These are phyloP conservation scores for Cichorium intybus DNA, from an alignment of 140 eudicot species.

Conservation along the genomic window DNA sequence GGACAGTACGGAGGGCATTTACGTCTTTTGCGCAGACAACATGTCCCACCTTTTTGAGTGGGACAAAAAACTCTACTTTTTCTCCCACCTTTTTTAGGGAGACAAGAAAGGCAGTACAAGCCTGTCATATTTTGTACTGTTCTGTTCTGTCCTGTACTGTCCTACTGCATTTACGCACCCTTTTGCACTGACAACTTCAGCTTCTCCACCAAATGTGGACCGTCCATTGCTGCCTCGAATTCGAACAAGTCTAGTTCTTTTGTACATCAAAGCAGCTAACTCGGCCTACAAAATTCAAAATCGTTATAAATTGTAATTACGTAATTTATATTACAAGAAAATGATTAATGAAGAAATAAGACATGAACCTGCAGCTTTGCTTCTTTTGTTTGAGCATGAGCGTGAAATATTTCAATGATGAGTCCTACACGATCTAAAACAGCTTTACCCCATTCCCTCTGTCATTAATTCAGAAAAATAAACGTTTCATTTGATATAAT, in stretches of 20 bases:
- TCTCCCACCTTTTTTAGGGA: not conserved
- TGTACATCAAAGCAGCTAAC: constrained; percentile 96
- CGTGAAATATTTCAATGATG: constrained; percentile 90
- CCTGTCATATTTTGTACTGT: not conserved
- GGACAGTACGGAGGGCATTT: not conserved
- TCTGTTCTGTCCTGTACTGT: no score
- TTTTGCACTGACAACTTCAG: constrained; percentile 96
- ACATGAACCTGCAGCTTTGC: constrained; percentile 77
- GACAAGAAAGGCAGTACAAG: no score
- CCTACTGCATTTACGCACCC: constrained; percentile 47
- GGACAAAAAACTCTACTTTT: no score
- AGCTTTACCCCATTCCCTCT: constrained; percentile 83
- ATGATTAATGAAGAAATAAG: constrained; percentile 1
- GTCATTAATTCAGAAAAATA: constrained; percentile 12
- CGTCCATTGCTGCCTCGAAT: constrained; percentile 85
- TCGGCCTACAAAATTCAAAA: constrained; percentile 60
- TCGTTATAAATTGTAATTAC: not conserved
- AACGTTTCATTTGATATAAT: no score
- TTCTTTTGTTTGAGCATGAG: constrained; percentile 98
- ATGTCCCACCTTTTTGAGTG: not conserved
- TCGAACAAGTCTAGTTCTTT: constrained; percentile 91
- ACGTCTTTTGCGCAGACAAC: not conserved
- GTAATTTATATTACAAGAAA: not conserved
- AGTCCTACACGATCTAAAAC: constrained; percentile 95
- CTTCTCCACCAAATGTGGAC: constrained; percentile 86